These are phyloP conservation scores for Kwoniella botswanensis DNA, from an alignment of 768 basidiomycete genomes.

Conservation along the genomic window DNA sequence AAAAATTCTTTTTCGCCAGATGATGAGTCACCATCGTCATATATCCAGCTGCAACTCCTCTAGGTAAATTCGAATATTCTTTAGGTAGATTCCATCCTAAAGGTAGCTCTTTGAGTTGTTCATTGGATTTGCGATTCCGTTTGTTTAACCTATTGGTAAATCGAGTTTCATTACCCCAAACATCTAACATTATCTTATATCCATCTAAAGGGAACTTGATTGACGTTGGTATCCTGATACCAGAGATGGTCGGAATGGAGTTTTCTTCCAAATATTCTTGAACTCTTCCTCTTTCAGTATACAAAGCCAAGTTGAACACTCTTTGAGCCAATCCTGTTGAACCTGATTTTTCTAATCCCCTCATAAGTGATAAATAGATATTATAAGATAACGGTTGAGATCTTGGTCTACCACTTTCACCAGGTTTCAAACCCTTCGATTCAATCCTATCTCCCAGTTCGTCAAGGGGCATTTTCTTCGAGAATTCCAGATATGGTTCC, in stretches of 20 bases:
- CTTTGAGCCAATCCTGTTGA: slow-evolving; percentile 36
- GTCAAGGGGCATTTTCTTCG: neutral
- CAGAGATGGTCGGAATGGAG: neutral
- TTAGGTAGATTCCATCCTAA: slow-evolving; percentile 18
- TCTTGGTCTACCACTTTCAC: slow-evolving; percentile 12
- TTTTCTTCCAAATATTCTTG: neutral
- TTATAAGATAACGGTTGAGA: slow-evolving; percentile 15
- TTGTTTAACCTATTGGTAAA: neutral
- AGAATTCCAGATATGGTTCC: slow-evolving; percentile 35
- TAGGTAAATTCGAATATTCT: neutral
- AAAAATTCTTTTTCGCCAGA: neutral
- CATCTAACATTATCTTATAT: slow-evolving; percentile 37
- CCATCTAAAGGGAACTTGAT: slow-evolving; percentile 33
- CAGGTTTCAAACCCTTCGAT: slow-evolving; percentile 9
- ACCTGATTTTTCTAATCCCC: slow-evolving; percentile 30
- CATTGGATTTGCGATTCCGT: neutral
- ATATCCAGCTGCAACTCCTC: slow-evolving; percentile 19
- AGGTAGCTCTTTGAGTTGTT: neutral
- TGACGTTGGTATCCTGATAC: neutral
- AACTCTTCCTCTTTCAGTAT: slow-evolving; percentile 26
- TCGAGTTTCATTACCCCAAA: slow-evolving; percentile 40
- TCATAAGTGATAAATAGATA: slow-evolving; percentile 28
- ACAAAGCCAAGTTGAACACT: slow-evolving; percentile 37
- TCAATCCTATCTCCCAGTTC: neutral
- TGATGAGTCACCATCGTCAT: slow-evolving; percentile 20